Base-by-base conservation (phyloP, 1,284 basidiomycete species). In the Marasmius tenuissimus region DNA sequence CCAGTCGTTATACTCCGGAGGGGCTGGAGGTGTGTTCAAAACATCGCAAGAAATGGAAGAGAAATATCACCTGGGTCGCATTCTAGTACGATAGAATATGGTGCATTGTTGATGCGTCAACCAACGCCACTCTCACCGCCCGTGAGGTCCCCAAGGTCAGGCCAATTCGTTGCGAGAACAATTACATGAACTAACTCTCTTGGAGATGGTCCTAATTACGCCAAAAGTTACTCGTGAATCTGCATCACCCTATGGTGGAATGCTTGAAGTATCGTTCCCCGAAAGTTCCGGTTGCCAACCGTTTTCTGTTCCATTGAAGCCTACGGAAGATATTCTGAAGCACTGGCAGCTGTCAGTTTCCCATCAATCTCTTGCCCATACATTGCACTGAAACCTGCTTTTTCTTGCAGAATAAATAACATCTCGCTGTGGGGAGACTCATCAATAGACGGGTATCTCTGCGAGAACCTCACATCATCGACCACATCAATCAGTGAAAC, bases 151-250 rank as follows among this genome's bases (percentile, higher is more conserved):
- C 83, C 34, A 87, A 86, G 81, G 89, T 86, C 69, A 34, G 77
- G 60, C 9, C 49, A 50, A 42, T 33, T 8, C 10, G 10, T 34
- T 39, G 27, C 47, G 48, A 18, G 3, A 40, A 18, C 27, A 4
- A 4, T 11, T 27, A 16, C 51, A 16, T 40, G 20, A 27, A 34
- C 50, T 37, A 27, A 56, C 51, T 20, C 9, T 54, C 53, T n/a
- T n/a, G 10, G 57, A 92, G 88, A 85, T 91, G 80, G 82, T 92
- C 7, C 76, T 91, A 39, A 83, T 92, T 58, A 75, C 79, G 8
- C 86, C 91, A 1, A 72, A 69, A 16, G 80, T 92, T 62, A 72
- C 82, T 58, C 51, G 66, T 49, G 83, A 87, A 65, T 67, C 76
- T 8, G 67, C 70, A 6, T 79, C 79, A 12, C 75, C 79, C 1